phyloP scores from a whole-genome alignment of 1,139 yeast species.

The Debaryomyces robertsiae region DNA sequence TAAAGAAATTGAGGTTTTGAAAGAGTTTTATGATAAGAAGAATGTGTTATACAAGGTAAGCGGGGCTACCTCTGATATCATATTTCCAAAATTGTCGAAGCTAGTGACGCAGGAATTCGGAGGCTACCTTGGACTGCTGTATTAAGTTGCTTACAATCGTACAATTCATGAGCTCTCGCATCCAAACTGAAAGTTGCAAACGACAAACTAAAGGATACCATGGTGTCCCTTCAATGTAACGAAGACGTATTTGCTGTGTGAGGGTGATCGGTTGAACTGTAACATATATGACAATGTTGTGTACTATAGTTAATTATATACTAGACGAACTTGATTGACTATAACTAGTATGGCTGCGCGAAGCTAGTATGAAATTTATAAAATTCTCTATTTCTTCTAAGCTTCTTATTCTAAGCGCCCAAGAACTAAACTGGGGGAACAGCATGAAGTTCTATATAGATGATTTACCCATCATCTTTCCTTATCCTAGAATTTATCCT shows the following conservation, averaged over 20 bases:
- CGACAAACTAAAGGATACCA: too few species aligned
- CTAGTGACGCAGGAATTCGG: slow-evolving; percentile 39
- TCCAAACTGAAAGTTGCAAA: not conserved
- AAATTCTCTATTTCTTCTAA: too few species aligned
- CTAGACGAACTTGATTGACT: too few species aligned
- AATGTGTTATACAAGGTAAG: slow-evolving; percentile 60
- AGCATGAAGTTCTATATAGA: slow-evolving; percentile 79
- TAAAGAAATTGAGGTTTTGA: slow-evolving; percentile 60
- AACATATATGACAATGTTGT: too few species aligned
- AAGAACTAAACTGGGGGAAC: not conserved
- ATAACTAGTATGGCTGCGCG: too few species aligned
- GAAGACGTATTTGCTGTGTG: too few species aligned
- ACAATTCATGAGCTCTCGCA: not conserved
- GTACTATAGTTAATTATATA: too few species aligned
- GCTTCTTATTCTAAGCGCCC: too few species aligned
- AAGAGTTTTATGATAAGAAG: slow-evolving; percentile 54
- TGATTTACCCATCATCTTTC: slow-evolving; percentile 92
- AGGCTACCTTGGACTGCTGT: not conserved
- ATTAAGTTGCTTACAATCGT: not conserved
- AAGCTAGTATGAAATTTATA: too few species aligned
- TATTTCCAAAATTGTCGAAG: slow-evolving; percentile 66
- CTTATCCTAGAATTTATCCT: slow-evolving; percentile 97
- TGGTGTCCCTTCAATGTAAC: too few species aligned
- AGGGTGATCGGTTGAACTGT: too few species aligned
- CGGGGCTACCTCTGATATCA: slow-evolving; percentile 83